Evolutionary conservation across 352 stramenopile species (phyloP).

Genomic region (Globisporangium echinulatum): DNA sequence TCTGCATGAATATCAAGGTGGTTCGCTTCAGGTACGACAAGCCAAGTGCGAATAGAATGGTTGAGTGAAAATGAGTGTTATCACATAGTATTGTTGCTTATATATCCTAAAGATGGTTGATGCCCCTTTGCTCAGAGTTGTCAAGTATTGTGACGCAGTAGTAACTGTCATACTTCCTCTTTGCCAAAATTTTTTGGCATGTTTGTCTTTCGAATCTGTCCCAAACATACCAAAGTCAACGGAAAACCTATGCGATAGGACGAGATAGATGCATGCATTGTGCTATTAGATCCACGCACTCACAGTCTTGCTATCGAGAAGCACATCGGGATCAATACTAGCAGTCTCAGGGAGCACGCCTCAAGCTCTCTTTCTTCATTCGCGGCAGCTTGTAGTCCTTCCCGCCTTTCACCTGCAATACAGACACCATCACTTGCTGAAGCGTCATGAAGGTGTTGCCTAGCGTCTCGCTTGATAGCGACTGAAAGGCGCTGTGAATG

Average conservation of each 20-base stretch:
- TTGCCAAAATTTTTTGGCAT: slow-evolving; percentile 8
- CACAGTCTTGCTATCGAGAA: slow-evolving; percentile 2
- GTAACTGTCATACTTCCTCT: background rate
- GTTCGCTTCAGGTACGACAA: no score
- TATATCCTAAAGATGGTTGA: no score
- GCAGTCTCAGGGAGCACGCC: slow-evolving; percentile 3
- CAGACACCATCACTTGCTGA: slow-evolving; percentile 3
- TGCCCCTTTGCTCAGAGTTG: no score
- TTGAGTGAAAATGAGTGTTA: no score
- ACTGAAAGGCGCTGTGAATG: background rate
- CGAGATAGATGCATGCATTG: slow-evolving; percentile 6
- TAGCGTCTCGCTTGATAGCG: slow-evolving; percentile 2
- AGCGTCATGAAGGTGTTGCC: slow-evolving; percentile 3
- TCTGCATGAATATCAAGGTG: no score
- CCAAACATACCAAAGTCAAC: slow-evolving; percentile 8
- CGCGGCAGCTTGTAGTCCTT: slow-evolving; percentile 3
- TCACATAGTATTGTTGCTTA: no score
- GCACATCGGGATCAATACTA: slow-evolving; percentile 4
- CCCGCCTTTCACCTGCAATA: slow-evolving; percentile 5
- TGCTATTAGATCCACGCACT: slow-evolving; percentile 7
- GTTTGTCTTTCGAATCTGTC: slow-evolving; percentile 7
- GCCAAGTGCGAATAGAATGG: no score
- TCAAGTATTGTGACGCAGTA: no score
- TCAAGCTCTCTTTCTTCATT: slow-evolving; percentile 5
- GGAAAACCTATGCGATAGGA: slow-evolving; percentile 5